Percentiles rank a stretch among this genome's conserved stretches.
Conservation (phyloP, 768 basidiomycete genomes). For the Boletellus emodensis region DNA sequence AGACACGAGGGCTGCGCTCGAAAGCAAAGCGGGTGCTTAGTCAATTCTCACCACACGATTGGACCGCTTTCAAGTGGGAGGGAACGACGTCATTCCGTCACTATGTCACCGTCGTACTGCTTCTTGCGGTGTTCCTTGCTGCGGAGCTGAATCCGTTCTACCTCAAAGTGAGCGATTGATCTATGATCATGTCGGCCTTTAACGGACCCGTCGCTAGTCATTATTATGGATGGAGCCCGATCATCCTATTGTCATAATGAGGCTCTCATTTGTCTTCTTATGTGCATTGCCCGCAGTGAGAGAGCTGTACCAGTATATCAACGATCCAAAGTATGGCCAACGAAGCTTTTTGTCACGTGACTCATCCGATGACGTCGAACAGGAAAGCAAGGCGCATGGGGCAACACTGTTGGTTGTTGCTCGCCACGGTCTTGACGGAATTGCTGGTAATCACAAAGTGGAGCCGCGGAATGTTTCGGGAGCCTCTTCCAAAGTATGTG, state of each 20-base stretch:
- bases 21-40: constrained; percentile 77
- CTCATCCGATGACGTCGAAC: background rate
- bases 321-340: constrained; percentile 63
- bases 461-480: constrained; percentile 67
- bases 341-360: background rate
- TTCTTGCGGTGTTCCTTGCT: constrained; percentile 75
- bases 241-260: constrained; percentile 75
- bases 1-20: constrained; percentile 71
- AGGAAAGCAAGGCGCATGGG: constrained; percentile 88
- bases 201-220: constrained; percentile 26
- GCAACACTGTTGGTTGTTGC: constrained; percentile 81
- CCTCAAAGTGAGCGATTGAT: constrained; percentile 55
- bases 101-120: constrained; percentile 69
- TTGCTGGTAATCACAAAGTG: constrained; percentile 78
- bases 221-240: constrained; percentile 88
- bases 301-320: constrained; percentile 81
- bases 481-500: constrained; percentile 58
- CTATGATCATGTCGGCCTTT: constrained; percentile 7
- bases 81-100: constrained; percentile 71
- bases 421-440: constrained; percentile 83
- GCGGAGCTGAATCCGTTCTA: constrained; percentile 89
- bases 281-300: constrained; percentile 85
- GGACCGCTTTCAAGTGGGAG: constrained; percentile 86
- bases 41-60: constrained; percentile 85
- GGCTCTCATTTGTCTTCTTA: constrained; percentile 72